Evolutionary conservation across 2,329 filamentous ascomycete species (phyloP).

Genomic region (Ascochyta clinopodiicola): DNA sequence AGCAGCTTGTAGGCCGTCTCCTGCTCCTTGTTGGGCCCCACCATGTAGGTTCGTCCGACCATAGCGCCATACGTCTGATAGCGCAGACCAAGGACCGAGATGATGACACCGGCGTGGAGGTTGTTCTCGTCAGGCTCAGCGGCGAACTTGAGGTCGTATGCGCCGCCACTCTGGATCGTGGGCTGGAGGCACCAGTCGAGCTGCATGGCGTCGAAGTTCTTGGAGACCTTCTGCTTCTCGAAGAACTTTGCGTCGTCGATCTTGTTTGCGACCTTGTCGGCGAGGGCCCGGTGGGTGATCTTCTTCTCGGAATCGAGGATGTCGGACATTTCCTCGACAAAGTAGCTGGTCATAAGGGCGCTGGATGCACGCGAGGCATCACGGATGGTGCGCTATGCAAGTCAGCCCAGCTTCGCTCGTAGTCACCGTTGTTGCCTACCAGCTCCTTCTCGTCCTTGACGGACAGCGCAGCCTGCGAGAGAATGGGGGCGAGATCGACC

Average conservation of each 20-base stretch:
- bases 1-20: slow-evolving; percentile 94
- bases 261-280: slow-evolving; percentile 88
- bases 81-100: slow-evolving; percentile 87
- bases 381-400: slow-evolving; percentile 77
- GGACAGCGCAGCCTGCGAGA: slow-evolving; percentile 84
- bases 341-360: slow-evolving; percentile 93
- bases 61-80: slow-evolving; percentile 96
- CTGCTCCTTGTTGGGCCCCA: slow-evolving; percentile 95
- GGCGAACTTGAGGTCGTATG: slow-evolving; percentile 86
- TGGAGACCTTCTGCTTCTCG: slow-evolving; percentile 81
- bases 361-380: slow-evolving; percentile 94
- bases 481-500: slow-evolving; percentile 80
- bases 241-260: slow-evolving; percentile 95
- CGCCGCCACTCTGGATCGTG: slow-evolving; percentile 91
- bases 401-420: not conserved
- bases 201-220: slow-evolving; percentile 84
- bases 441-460: slow-evolving; percentile 96
- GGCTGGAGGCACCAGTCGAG: slow-evolving; percentile 95
- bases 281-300: slow-evolving; percentile 84
- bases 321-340: slow-evolving; percentile 97
- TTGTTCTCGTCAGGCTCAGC: slow-evolving; percentile 79
- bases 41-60: slow-evolving; percentile 91
- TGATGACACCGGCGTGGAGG: slow-evolving; percentile 90
- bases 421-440: slow-evolving; percentile 50
- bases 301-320: slow-evolving; percentile 97